Base-by-base conservation (phyloP, 2,329 filamentous ascomycete species). In the Paecilomyces fulvus region DNA sequence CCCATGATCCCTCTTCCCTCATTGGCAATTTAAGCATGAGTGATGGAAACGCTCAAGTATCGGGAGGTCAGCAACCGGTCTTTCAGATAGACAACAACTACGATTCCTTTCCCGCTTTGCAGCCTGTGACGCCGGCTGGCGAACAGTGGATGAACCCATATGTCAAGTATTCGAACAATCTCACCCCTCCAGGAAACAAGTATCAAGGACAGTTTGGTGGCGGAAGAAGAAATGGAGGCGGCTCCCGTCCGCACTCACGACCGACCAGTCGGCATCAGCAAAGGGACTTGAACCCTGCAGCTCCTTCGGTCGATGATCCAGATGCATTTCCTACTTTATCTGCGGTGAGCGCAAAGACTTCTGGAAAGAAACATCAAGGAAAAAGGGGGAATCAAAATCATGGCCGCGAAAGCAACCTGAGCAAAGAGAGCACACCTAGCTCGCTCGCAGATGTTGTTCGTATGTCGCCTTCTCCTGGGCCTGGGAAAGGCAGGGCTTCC, bases 391-490 rank as follows among this genome's bases (percentile, higher is more conserved):
- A 89, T 0, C 90, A 95, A 68, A 86, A 87, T 0, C 90, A 95
- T 68, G 86, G 87, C 0, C 87, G 67, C 12, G 70, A 73, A 23
- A 56, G 61, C 20, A 68, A 87, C 65, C 76, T 76, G 7, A 82
- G 83, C 64, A 90, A 88, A 66, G 87, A 90, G 59, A 85, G 83
- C 28, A 73, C 77, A 0, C 86, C 90, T 1, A 90, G 85, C 65
- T 95, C 90, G 20, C 78, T 99, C 53, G 92, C 92, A 33, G 94
- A 97, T 72, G 88, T 97, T 57, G 91, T 97, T 57, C 94, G 92
- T 70, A 95, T 96, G 89, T 89, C 90, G 4, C 91, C 92, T 0
- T 91, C 90, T 7, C 90, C 91, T n/a, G 80, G 79, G 1, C 85
- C 88, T 3, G 76, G 76, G 23, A 75, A 73, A 52, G 76, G 78